phyloP scores from a whole-genome alignment of 148 eudicot species.

The Rhododendron kiyosumense region DNA sequence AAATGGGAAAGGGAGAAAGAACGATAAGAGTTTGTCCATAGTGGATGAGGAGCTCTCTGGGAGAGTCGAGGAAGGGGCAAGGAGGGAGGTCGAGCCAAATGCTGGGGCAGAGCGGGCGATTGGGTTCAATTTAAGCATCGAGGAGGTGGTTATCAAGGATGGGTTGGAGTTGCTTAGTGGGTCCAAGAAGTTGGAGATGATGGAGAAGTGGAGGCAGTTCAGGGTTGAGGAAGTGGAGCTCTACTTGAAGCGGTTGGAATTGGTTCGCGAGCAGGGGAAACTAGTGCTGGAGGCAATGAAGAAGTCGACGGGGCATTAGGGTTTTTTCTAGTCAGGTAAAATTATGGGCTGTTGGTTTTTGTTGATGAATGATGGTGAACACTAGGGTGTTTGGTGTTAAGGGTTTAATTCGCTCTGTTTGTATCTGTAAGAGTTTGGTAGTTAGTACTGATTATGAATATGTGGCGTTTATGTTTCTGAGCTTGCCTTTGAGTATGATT shows the following conservation, averaged over 20 bases:
- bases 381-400: background rate
- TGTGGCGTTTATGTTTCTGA: background rate
- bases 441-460: background rate
- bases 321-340: conserved; percentile 4
- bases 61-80: background rate
- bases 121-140: conserved; percentile 1
- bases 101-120: background rate
- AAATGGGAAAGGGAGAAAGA: conserved; percentile 14
- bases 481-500: background rate
- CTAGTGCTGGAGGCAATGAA: conserved; percentile 19
- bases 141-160: conserved; percentile 13
- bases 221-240: conserved; percentile 28
- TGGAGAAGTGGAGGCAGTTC: conserved; percentile 38
- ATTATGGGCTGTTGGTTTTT: background rate
- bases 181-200: conserved; percentile 26
- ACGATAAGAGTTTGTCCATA: background rate
- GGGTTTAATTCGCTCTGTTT: background rate
- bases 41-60: conserved; percentile 5
- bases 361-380: background rate
- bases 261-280: conserved; percentile 26
- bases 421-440: too few species aligned
- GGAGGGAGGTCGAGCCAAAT: conserved; percentile 8
- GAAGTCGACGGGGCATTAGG: conserved; percentile 17
- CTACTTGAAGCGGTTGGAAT: conserved; percentile 15
- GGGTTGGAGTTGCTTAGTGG: conserved; percentile 21